Evolutionary conservation across 2,329 filamentous ascomycete species (phyloP), one percentile per base, ranked within the genome.

Genomic region (Xylariaceae sp.): DNA sequence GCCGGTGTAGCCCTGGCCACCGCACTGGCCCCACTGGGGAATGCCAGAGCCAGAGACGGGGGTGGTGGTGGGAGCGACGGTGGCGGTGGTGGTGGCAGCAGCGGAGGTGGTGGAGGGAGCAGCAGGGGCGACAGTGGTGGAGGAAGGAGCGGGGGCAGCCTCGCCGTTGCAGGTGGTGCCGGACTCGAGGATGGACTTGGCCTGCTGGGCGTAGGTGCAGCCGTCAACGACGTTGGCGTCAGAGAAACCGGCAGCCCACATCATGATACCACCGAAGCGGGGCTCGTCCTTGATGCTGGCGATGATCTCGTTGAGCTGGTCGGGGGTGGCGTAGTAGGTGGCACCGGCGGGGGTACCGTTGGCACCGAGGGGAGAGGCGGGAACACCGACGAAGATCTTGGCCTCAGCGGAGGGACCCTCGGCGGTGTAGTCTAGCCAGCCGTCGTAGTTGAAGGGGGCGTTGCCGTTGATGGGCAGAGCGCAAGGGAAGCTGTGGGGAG

Each of bases 191-290:
- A 77, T 49, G 47, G 9, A 51, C 49, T 51, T 11, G 37, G 18
- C 49, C 49, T 75, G 59, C 63, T 77, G 75, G 7, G 74, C 74
- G 59, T 75, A 77, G 34, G 66, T 77, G 66, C 75, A 76, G 6
- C 73, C 73, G 58, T 73, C 70, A 58, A 66, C 58, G 39, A 68
- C 65, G 42, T 68, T 68, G 34, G 62, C 55, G 64, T 77, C 75
- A 1, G 74, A 76, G 61, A 74, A 77, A 1, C 73, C 74, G 2
- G 75, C 75, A 17, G 68, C 69, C 75, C 75, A 77, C 72, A 77
- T 73, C 75, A 75, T 75, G 62, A 75, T 64, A 44, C 73, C 73
- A 11, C 73, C 73, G 56, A 75, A 74, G 30, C 70, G 66, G 7
- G 66, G 49, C 34, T 71, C 63, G 53, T 39, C 58, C 61, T 66